Evolutionary conservation across 2,329 filamentous ascomycete species (phyloP), one percentile per base, ranked within the genome.

Genomic region (Talaromyces islandicus): DNA sequence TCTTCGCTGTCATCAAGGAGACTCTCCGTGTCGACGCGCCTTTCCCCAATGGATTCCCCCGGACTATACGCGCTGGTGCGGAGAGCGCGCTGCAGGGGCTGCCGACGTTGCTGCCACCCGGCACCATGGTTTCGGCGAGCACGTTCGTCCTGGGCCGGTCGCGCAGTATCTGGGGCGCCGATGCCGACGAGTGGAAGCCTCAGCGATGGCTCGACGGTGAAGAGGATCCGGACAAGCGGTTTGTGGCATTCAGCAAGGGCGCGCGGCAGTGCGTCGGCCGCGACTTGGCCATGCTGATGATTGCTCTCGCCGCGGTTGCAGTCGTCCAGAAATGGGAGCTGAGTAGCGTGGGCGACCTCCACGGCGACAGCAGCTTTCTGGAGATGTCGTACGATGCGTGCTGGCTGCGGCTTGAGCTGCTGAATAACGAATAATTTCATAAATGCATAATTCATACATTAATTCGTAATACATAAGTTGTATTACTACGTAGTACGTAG

Each of bases 301-400:
- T 65, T 21, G 63, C 59, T 0, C 59, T 57, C 29, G 64, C 63
- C 3, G 57, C 58, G 29, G 57, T 59, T 46, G 58, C 46, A 21
- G 50, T 64, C n/a, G 11, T 64, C 24, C 53, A 53, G 27, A 55
- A 38, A 24, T 64, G 63, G 63, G 60, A 54, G 21, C 41, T 65
- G 35, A 51, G 29, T 17, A 62, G 62, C 41, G 29, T 59, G 9
- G 64, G 62, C n/a, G 41, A 56, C 21, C 51, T 65, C 29, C 19
- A 46, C 9, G 64, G 64, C 4, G 59, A 55, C 46, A 64, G 59
- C 46, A 64, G 59, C 38, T 65, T 59, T 30, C 48, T 66, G 52
- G 63, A 65, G 57, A 66, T 65, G 64, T 61, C 64, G 56, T 66
- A 66, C 52, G 63, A 66, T 7, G 48, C 59, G 4, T 65, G 64